These are phyloP conservation scores for Plasmodium adleri DNA, from an alignment of 169 alveolate genomes.

Conservation along the genomic window DNA sequence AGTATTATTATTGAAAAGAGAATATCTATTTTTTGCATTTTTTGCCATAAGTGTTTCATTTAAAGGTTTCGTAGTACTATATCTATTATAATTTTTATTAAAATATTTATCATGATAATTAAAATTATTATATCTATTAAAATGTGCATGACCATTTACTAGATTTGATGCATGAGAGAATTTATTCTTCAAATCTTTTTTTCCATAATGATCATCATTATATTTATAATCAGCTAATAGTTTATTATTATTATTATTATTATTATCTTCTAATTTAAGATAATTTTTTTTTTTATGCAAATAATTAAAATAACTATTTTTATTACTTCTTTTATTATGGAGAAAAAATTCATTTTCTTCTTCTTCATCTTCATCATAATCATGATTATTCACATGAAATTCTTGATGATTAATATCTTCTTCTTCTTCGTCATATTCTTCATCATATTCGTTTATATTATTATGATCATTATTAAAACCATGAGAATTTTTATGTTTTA, in stretches of 20 bases:
- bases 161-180: not conserved
- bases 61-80: constrained; percentile 29
- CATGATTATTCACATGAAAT: constrained; percentile 1
- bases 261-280: constrained; percentile 22
- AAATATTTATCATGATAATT: constrained; percentile 61
- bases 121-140: constrained; percentile 52
- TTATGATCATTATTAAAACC: not conserved
- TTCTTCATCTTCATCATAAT: not conserved
- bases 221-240: constrained; percentile 29
- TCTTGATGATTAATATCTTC: no score
- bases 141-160: constrained; percentile 10
- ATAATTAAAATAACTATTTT: constrained; percentile 28
- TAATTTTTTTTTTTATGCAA: constrained; percentile 35
- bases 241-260: not conserved
- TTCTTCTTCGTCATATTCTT: not conserved
- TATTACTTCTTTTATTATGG: not conserved
- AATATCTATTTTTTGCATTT: constrained; percentile 31
- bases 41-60: constrained; percentile 16
- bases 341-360: no score
- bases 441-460: constrained; percentile 1
- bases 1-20: constrained; percentile 16
- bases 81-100: constrained; percentile 61
- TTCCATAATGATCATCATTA: constrained; percentile 21
- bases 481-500: constrained; percentile 14
- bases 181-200: constrained; percentile 48